Base-by-base conservation (phyloP, 345 rosid genomes). In the Crucihimalaya himalaica region DNA sequence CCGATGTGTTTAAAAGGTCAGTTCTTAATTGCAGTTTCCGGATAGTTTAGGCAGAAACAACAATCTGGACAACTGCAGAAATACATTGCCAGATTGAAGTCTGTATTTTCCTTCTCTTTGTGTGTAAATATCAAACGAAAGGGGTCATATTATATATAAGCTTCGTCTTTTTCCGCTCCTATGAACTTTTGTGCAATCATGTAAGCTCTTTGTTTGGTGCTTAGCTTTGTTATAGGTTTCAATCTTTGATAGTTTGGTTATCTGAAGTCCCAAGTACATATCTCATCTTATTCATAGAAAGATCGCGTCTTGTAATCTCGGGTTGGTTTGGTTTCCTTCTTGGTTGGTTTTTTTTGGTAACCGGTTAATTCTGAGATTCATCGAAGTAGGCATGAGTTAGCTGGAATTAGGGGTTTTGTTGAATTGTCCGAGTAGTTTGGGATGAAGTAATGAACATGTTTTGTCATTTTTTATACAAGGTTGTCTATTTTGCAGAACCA, bases 61-160 rank as follows among this genome's bases (percentile, higher is more conserved):
- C 51, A 1, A 28, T 66, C 10, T 55, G 5, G 66, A 66, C 6
- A 46, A 14, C 14, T 66, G 40, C 28, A 72, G 56, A 45, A 37
- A 31, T 73, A 23, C 71, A 45, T 65, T 74, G 25, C 25, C 59
- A 37, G 61, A 57, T 74, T 57, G 28, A 47, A 31, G 16, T 58
- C 37, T 59, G 15, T 50, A n/a, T 46, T 8, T 6, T 10, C 46
- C 5, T 51, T 37, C 16, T 23, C 59, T 27, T 20, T 31, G 18
- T 21, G 63, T 75, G 68, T 68, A 75, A 40, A 60, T 75, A 60
- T 37, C 5, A 39, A 60, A 27, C 12, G 16, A 20, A 56, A 35
- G 18, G 16, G 58, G 6, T 65, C 58, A 45, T n/a, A 12, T 16
- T 42, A 15, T 53, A 69, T 20, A 43, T 19, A 35, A 63, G 27